Evolutionary conservation across 495 filamentous ascomycete genomes (phyloP).

Genomic region (Aspergillus olivimuriae): DNA sequence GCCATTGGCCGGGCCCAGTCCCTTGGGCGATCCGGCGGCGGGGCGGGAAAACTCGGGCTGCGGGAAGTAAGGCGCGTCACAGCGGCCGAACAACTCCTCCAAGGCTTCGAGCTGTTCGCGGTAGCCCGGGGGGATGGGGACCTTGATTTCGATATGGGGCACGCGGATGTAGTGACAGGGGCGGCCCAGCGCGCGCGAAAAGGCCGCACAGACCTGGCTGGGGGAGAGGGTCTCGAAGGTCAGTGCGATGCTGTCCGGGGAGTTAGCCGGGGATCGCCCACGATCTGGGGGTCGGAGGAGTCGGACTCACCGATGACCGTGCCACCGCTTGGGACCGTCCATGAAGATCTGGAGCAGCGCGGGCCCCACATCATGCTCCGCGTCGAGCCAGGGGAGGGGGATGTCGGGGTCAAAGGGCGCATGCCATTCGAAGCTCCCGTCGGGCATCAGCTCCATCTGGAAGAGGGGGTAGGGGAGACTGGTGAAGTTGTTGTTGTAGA

Average conservation of each 20-base stretch:
- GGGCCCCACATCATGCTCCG: constrained; percentile 95
- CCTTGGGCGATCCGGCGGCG: constrained; percentile 40
- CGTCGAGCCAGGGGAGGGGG: constrained; percentile 91
- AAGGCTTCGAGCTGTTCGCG: constrained; percentile 76
- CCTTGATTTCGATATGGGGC: constrained; percentile 70
- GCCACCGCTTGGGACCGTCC: constrained; percentile 82
- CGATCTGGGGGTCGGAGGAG: background rate
- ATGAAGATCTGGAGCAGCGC: constrained; percentile 93
- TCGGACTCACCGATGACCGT: constrained; percentile 67
- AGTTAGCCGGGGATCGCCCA: background rate
- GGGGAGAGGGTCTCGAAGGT: constrained; percentile 90
- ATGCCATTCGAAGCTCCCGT: constrained; percentile 87
- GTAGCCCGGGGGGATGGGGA: constrained; percentile 84
- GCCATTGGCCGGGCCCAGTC: constrained; percentile 54
- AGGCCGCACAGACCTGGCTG: constrained; percentile 69
- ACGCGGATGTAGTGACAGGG: constrained; percentile 70
- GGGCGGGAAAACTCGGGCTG: constrained; percentile 43
- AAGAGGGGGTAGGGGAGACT: constrained; percentile 88
- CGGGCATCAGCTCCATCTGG: constrained; percentile 77
- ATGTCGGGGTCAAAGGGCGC: constrained; percentile 89
- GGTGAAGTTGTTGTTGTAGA: constrained; percentile 99
- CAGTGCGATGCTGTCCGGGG: constrained; percentile 63
- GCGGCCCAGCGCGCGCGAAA: constrained; percentile 69
- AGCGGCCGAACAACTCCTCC: constrained; percentile 54
- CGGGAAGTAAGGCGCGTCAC: constrained; percentile 61